Evolutionary conservation across 1,139 yeast genomes (phyloP).

Genomic region (Diutina pseudorugosa): DNA sequence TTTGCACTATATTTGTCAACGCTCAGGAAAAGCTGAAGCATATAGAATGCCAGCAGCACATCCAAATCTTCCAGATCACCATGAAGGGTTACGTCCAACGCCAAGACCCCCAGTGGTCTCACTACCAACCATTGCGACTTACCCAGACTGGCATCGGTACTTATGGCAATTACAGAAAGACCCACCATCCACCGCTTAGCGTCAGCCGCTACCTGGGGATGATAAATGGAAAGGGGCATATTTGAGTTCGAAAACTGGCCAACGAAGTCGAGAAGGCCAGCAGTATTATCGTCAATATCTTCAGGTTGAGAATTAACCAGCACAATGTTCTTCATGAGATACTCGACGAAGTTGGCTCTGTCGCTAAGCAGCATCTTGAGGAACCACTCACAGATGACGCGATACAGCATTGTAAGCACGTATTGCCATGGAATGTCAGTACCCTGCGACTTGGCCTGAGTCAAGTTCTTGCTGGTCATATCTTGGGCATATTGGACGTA

Average conservation of each 20-base stretch:
- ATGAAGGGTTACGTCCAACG: conserved; percentile 34
- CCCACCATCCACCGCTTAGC: conserved; percentile 9
- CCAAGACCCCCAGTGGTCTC: conserved; percentile 30
- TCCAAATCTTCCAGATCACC: conserved; percentile 13
- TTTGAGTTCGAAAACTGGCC: conserved; percentile 58
- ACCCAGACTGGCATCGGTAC: not conserved
- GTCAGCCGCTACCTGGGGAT: conserved; percentile 14
- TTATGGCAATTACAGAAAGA: not conserved
- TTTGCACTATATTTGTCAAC: conserved; percentile 10
- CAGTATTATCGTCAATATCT: conserved; percentile 36
- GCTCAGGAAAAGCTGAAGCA: conserved; percentile 22
- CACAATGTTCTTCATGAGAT: conserved; percentile 47
- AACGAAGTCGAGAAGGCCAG: conserved; percentile 59
- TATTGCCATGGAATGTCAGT: conserved; percentile 31
- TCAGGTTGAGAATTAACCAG: conserved; percentile 19
- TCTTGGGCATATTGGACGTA: conserved; percentile 65
- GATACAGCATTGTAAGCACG: conserved; percentile 50
- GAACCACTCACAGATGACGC: conserved; percentile 65
- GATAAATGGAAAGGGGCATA: conserved; percentile 22
- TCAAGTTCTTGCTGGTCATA: conserved; percentile 14
- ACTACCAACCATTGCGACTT: not conserved
- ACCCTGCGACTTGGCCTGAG: not conserved
- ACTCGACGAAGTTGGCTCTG: conserved; percentile 48
- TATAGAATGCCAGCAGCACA: conserved; percentile 12
- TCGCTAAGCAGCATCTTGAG: conserved; percentile 49